phyloP scores from a whole-genome alignment of 306 rosid genomes.

The Lathyrus sativus region DNA sequence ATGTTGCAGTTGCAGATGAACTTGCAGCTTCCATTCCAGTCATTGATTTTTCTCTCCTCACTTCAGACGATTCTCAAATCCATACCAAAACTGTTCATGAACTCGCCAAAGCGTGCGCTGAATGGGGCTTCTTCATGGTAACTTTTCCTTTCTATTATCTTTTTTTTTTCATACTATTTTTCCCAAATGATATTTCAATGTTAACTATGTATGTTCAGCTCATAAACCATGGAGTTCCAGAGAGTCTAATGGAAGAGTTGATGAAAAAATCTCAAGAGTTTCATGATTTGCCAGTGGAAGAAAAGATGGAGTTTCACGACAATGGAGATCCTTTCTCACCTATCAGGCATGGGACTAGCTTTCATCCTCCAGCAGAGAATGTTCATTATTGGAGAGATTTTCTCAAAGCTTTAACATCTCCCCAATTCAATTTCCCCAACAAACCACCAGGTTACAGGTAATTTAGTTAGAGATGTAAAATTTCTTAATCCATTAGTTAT shows the following conservation, averaged over 20 bases:
- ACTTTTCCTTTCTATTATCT: not conserved
- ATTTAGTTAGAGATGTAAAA: no score
- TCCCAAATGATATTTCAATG: not conserved
- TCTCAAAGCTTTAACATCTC: conserved; percentile 43
- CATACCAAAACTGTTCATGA: conserved; percentile 35
- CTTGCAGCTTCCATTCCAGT: conserved; percentile 49
- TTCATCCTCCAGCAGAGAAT: conserved; percentile 44
- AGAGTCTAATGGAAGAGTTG: conserved; percentile 44
- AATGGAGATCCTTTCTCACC: conserved; percentile 49
- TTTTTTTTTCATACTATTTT: not conserved
- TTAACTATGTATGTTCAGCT: conserved; percentile 39
- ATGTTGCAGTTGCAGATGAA: conserved; percentile 37
- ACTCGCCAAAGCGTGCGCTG: conserved; percentile 47
- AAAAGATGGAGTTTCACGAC: conserved; percentile 55
- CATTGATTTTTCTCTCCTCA: conserved; percentile 51
- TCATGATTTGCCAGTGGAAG: conserved; percentile 52
- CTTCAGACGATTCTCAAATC: conserved; percentile 41
- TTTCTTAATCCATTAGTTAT: no score
- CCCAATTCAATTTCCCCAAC: conserved; percentile 48
- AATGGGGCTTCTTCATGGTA: conserved; percentile 64
- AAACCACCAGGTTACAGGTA: conserved; percentile 53
- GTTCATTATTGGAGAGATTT: conserved; percentile 66
- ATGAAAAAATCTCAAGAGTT: conserved; percentile 42
- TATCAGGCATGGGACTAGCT: conserved; percentile 66
- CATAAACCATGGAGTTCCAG: conserved; percentile 56